Conservation (phyloP, 2,329 filamentous ascomycete genomes). For the Camptophora hylomeconis region DNA sequence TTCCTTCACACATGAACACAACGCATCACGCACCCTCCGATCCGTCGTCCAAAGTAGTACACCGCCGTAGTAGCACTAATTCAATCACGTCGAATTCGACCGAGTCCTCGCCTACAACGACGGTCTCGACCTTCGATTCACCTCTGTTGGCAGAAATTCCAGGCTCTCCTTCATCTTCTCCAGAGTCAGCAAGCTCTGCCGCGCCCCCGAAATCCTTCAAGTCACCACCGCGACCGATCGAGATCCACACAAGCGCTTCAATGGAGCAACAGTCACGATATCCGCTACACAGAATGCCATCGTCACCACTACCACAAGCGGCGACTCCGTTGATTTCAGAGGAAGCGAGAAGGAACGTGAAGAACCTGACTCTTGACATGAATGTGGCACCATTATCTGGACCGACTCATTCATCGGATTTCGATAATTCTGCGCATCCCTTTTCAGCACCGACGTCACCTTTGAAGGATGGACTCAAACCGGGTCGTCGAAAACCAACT, state of each 20-base stretch:
- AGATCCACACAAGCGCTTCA: conserved; percentile 19
- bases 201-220: conserved; percentile 40
- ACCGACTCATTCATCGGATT: conserved; percentile 36
- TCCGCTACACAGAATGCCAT: conserved; percentile 11
- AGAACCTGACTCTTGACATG: conserved; percentile 51
- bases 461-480: conserved; percentile 41
- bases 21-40: conserved; percentile 1
- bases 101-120: conserved; percentile 90
- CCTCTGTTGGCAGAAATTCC: conserved; percentile 76
- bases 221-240: conserved; percentile 8
- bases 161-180: conserved; percentile 86
- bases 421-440: conserved; percentile 27
- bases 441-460: conserved; percentile 43
- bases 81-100: conserved; percentile 59
- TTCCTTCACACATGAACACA: conserved; percentile 1
- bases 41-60: conserved; percentile 7
- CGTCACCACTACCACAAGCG: conserved; percentile 26
- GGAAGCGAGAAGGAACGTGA: conserved; percentile 38
- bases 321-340: conserved; percentile 24
- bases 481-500: conserved; percentile 42
- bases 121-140: conserved; percentile 82
- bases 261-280: conserved; percentile 14
- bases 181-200: conserved; percentile 71
- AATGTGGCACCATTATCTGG: conserved; percentile 31
- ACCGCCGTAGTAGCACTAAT: conserved; percentile 31